Percentiles rank a stretch among this genome's conserved stretches.
Conservation (phyloP, 306 rosid species). For the Medicago truncatula region MtrunA17r5.0-ANR NC_053048.1:47990501-47991000, state of each 20-base stretch:
- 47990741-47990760: constrained; percentile 41
- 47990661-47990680: constrained; percentile 19
- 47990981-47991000: constrained; percentile 68
- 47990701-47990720: constrained; percentile 44
- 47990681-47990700: constrained; percentile 37
- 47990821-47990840: constrained; percentile 28
- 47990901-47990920: not conserved
- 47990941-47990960: constrained; percentile 24
- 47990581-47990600: constrained; percentile 70
- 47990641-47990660: constrained; percentile 46
- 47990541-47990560: constrained; percentile 6
- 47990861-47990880: constrained; percentile 14
- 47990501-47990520: not conserved
- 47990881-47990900: not conserved
- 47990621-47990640: constrained; percentile 54
- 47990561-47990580: constrained; percentile 50
- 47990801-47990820: constrained; percentile 38
- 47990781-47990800: constrained; percentile 47
- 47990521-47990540: not conserved
- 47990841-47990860: constrained; percentile 12
- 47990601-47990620: constrained; percentile 43
- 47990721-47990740: constrained; percentile 43
- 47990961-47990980: constrained; percentile 44
- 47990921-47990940: not conserved
- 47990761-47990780: constrained; percentile 40